Evolutionary conservation across 352 stramenopile species (phyloP).

Genomic region (Phytophthora europaea): DNA sequence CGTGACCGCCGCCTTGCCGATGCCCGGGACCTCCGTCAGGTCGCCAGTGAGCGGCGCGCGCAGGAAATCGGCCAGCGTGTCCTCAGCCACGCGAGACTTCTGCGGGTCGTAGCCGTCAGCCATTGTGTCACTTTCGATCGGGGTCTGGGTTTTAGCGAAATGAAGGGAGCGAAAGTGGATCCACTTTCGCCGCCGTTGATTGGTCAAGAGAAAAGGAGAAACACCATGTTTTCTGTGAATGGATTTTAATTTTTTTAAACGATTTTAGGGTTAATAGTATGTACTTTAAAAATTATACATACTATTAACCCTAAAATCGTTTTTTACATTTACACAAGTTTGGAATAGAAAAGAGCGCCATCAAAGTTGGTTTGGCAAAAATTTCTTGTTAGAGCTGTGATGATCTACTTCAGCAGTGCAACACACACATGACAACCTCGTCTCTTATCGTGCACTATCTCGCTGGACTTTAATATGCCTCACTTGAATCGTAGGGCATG

Average conservation of each 20-base stretch:
- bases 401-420: no score
- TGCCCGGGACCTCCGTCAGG: slow-evolving; percentile 95
- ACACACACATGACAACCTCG: no score
- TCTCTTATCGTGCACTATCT: neutral
- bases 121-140: slow-evolving; percentile 29
- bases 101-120: slow-evolving; percentile 93
- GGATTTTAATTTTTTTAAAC: neutral
- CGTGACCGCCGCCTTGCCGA: slow-evolving; percentile 91
- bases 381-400: no score
- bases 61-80: slow-evolving; percentile 94
- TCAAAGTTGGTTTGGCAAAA: no score
- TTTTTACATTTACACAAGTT: no score
- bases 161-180: slow-evolving; percentile 21
- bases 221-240: neutral
- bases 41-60: slow-evolving; percentile 92
- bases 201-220: slow-evolving; percentile 4
- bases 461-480: neutral
- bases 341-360: no score
- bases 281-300: no score
- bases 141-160: slow-evolving; percentile 14
- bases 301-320: no score
- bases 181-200: slow-evolving; percentile 12
- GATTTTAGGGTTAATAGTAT: no score
- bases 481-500: neutral
- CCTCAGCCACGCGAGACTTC: slow-evolving; percentile 92